Base-by-base conservation (phyloP, 495 filamentous ascomycete species). In the Penicillium longicatenatum region DNA sequence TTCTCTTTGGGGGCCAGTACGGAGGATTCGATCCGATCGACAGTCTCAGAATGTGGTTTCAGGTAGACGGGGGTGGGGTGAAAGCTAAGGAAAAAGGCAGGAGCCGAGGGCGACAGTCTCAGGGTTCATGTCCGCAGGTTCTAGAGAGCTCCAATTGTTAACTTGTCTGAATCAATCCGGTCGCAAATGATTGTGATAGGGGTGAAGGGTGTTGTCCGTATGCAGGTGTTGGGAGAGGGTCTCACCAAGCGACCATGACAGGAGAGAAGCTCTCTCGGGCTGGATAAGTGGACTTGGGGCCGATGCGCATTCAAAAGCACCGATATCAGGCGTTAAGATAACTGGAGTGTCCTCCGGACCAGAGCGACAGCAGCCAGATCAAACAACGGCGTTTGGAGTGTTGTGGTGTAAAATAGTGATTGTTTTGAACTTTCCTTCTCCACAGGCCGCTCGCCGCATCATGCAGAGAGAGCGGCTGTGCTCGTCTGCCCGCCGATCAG, bases 351-450 rank as follows among this genome's bases (percentile, higher is more conserved):
- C 10, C 33, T 21, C 45, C 3, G 31, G 44, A 39, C n/a, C 30
- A 49, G 42, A 60, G 16, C 20, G 41, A 37, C 43, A 21, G 22
- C 33, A 1, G 4, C 22, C 9, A 55, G 54, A 37, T 30, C 20
- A 31, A 35, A 37, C 30, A 30, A 43, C 16, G 21, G 45, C 20
- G 52, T 47, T 57, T 24, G 52, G 43, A 50, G 26, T 8, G 63
- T 52, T 22, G 52, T 49, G 57, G 47, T 52, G 42, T 22, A 57
- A 46, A 60, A 54, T 62, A 52, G 59, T 62, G 65, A 66, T 61
- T 74, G 70, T 76, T 77, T 72, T 72, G 71, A 74, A 72, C 63
- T 74, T 72, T 73, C 64, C 64, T 70, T 70, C 72, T 74, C 72
- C 72, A 77, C 74, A 67, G 65, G 66, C 66, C 64, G 65, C 65